Conservation (phyloP, 208 protist genomes). For the Kentomonas sorsogonicus region DNA sequence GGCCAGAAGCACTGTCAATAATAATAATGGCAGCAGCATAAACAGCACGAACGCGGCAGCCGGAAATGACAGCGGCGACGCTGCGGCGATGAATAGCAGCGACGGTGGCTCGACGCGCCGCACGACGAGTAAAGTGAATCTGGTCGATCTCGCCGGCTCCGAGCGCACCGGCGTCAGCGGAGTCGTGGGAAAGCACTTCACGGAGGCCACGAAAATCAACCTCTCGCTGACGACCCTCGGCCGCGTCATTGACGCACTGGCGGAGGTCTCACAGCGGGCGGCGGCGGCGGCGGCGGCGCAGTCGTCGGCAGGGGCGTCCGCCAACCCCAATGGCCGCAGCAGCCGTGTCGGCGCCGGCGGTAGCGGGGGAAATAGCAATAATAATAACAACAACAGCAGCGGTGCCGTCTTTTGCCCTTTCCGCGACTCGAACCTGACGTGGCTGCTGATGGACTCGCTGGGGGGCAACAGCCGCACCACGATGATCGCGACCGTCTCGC, state of each 20-base stretch:
- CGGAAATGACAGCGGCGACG: too few species aligned
- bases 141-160: slow-evolving; percentile 94
- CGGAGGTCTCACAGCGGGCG: slow-evolving; percentile 28
- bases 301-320: neutral
- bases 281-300: too few species aligned
- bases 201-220: slow-evolving; percentile 91
- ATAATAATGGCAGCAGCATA: too few species aligned
- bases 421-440: slow-evolving; percentile 86
- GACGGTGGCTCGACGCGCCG: slow-evolving; percentile 22
- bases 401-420: slow-evolving; percentile 83
- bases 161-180: slow-evolving; percentile 70
- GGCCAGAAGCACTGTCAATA: too few species aligned
- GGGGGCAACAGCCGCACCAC: slow-evolving; percentile 91
- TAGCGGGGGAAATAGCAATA: too few species aligned
- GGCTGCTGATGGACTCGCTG: slow-evolving; percentile 83
- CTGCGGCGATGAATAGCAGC: neutral
- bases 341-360: too few species aligned
- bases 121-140: slow-evolving; percentile 74
- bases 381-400: too few species aligned
- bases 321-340: neutral
- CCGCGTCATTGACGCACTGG: slow-evolving; percentile 81
- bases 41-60: too few species aligned
- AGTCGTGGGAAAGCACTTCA: slow-evolving; percentile 54
- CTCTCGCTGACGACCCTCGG: slow-evolving; percentile 84
- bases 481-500: slow-evolving; percentile 94